These are phyloP conservation scores for Phytophthora crassamura DNA, from an alignment of 352 stramenopile species.

Conservation along the genomic window DNA sequence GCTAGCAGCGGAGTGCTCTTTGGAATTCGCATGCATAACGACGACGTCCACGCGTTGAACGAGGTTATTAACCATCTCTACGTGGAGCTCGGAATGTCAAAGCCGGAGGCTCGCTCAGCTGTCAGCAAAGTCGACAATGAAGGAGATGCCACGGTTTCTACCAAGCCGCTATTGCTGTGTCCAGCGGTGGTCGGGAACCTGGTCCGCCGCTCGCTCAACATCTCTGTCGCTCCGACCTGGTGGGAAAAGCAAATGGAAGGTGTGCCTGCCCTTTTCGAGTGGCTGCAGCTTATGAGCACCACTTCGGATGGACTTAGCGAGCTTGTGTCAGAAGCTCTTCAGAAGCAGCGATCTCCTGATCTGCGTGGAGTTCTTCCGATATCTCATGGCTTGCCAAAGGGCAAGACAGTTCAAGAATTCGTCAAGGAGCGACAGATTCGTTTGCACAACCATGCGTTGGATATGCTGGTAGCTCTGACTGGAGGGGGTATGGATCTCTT, in stretches of 20 bases:
- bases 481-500: constrained; percentile 33
- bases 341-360: constrained; percentile 48
- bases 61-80: constrained; percentile 79
- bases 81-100: constrained; percentile 60
- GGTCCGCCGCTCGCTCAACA: constrained; percentile 69
- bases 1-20: constrained; percentile 38
- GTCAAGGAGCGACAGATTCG: constrained; percentile 45
- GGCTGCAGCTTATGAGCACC: constrained; percentile 75
- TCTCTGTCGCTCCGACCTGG: constrained; percentile 73
- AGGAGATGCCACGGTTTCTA: constrained; percentile 60
- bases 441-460: constrained; percentile 41
- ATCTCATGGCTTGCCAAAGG: constrained; percentile 33
- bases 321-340: constrained; percentile 71
- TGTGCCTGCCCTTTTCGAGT: constrained; percentile 65
- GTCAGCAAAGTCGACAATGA: constrained; percentile 69
- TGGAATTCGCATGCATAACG: constrained; percentile 82
- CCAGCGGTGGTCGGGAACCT: constrained; percentile 53
- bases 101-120: constrained; percentile 48
- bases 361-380: constrained; percentile 45
- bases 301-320: constrained; percentile 75
- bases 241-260: constrained; percentile 71
- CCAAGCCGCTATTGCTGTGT: constrained; percentile 57
- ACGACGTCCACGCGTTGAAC: constrained; percentile 80
- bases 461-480: constrained; percentile 29
- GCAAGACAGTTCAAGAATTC: constrained; percentile 41